These are phyloP conservation scores for Pyrenochaeta sp. DNA, from an alignment of 2,329 filamentous ascomycete genomes.

Conservation along the genomic window DNA sequence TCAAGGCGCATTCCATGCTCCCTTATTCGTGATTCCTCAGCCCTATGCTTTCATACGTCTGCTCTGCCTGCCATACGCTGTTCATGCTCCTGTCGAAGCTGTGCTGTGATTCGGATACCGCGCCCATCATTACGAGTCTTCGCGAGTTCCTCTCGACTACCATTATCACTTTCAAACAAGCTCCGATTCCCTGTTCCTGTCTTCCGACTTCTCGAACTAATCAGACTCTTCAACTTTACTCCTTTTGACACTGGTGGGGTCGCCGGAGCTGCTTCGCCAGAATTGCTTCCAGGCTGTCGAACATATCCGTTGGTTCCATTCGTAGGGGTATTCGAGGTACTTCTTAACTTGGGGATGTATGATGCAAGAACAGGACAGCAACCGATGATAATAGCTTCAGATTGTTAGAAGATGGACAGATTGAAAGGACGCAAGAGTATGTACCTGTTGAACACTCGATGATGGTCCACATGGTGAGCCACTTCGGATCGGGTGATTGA, in stretches of 20 bases:
- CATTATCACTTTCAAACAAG: conserved; percentile 6
- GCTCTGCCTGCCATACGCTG: not conserved
- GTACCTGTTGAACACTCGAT: conserved; percentile 48
- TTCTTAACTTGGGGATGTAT: conserved; percentile 17
- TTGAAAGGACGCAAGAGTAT: too few relatives aligned
- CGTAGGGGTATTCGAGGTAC: conserved; percentile 3
- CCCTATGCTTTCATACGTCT: too few relatives aligned
- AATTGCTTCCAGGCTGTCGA: conserved; percentile 13
- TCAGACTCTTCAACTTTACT: conserved; percentile 13
- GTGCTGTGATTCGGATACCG: not conserved
- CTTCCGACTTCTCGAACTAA: conserved; percentile 9
- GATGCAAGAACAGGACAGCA: conserved; percentile 29
- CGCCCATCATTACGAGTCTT: conserved; percentile 4
- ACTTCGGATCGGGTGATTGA: conserved; percentile 40
- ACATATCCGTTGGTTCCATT: conserved; percentile 20
- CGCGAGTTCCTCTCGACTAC: conserved; percentile 21
- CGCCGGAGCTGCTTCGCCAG: conserved; percentile 3
- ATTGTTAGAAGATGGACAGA: too few relatives aligned
- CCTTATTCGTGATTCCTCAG: too few relatives aligned
- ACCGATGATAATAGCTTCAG: conserved; percentile 33
- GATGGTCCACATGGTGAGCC: conserved; percentile 48
- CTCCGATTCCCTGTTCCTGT: conserved; percentile 7
- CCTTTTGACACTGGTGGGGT: not conserved
- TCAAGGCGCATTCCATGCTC: too few relatives aligned
- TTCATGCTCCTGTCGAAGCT: conserved; percentile 1